Percentiles rank a stretch among this genome's conserved stretches.
phyloP scores from a whole-genome alignment of 2,329 filamentous ascomycete species.

The Penicillium crustosum region DNA sequence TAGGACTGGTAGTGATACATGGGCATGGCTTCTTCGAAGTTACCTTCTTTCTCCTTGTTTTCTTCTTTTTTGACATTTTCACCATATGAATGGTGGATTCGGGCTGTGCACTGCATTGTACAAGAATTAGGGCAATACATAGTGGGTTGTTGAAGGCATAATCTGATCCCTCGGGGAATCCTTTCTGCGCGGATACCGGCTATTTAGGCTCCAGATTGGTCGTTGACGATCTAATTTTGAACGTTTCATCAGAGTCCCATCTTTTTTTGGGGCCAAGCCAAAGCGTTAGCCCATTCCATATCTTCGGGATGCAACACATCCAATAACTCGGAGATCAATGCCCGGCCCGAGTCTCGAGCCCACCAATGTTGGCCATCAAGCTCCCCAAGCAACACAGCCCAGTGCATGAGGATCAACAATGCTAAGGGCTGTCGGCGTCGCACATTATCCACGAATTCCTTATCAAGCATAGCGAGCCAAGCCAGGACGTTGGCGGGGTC shows the following conservation, averaged over 20 bases:
- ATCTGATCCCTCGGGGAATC: no score
- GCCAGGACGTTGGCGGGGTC: conserved; percentile 35
- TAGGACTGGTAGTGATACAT: no score
- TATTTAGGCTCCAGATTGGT: not conserved
- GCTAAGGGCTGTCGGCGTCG: conserved; percentile 32
- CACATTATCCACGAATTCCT: conserved; percentile 35
- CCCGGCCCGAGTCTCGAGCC: conserved; percentile 35
- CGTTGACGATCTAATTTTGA: not conserved
- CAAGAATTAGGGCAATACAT: not conserved
- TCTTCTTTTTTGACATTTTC: no score
- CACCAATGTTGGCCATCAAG: conserved; percentile 37
- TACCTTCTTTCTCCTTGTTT: no score
- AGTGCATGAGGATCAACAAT: conserved; percentile 38
- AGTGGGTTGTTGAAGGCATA: not conserved
- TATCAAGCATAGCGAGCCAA: conserved; percentile 36
- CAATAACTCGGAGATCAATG: conserved; percentile 31
- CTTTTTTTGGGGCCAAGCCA: conserved; percentile 34
- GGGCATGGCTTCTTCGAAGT: no score
- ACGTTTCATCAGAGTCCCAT: conserved; percentile 25
- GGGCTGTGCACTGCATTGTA: no score
- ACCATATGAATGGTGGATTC: no score
- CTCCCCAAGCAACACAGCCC: conserved; percentile 36
- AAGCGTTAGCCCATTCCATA: conserved; percentile 27
- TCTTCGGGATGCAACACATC: conserved; percentile 22
- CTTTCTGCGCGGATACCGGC: not conserved